phyloP scores from a whole-genome alignment of 441 rosid genomes.

The Arabidopsis hybrid region DNA sequence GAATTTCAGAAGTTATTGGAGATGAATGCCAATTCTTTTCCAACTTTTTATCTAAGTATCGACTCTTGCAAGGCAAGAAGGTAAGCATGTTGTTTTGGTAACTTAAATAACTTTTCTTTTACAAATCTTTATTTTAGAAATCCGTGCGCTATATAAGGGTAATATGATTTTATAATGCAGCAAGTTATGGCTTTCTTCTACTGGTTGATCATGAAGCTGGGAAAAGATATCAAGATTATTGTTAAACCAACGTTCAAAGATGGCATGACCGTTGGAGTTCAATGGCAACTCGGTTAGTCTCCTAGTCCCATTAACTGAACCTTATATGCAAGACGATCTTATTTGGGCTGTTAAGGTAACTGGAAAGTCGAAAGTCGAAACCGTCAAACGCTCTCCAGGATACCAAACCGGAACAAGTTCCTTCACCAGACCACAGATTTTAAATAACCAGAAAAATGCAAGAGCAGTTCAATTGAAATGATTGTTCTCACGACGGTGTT shows the following conservation, averaged over 20 bases:
- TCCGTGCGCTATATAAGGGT: background rate
- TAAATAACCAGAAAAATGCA: too few species aligned
- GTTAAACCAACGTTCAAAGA: conserved; percentile 62
- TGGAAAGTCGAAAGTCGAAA: background rate
- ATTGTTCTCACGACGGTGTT: conserved; percentile 6
- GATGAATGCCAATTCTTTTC: conserved; percentile 76
- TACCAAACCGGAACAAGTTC: background rate
- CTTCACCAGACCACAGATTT: conserved; percentile 10
- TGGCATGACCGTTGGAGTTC: conserved; percentile 70
- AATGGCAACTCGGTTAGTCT: conserved; percentile 71
- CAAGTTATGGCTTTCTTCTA: conserved; percentile 73
- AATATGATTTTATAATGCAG: conserved; percentile 47
- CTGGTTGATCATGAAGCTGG: conserved; percentile 56
- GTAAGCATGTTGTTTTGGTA: conserved; percentile 39
- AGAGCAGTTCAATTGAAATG: too few species aligned
- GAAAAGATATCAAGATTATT: conserved; percentile 60
- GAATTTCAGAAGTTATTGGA: conserved; percentile 62
- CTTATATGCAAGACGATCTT: background rate
- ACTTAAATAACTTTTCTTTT: background rate
- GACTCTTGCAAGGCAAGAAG: conserved; percentile 74
- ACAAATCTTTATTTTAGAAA: background rate
- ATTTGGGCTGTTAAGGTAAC: background rate
- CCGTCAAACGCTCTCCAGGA: background rate
- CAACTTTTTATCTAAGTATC: conserved; percentile 62
- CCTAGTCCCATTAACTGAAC: conserved; percentile 15